These are phyloP conservation scores for Cunninghamia lanceolata DNA, from an alignment of 75 land plant species.

Conservation along the genomic window DNA sequence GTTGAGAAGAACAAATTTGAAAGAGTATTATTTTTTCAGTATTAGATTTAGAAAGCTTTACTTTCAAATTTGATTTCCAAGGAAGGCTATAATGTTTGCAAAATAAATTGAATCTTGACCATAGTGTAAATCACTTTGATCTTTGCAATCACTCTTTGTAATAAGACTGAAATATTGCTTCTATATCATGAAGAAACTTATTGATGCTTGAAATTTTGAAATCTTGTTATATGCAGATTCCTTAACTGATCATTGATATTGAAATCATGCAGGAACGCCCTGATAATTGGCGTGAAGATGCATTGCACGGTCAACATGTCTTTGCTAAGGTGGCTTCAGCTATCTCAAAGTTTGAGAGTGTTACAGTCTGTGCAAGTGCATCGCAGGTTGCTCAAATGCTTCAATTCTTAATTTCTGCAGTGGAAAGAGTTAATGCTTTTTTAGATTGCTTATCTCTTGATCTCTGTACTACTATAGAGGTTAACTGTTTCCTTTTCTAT, in stretches of 20 bases:
- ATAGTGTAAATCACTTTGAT: background rate
- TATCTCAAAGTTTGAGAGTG: slow-evolving; percentile 83
- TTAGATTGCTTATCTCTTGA: background rate
- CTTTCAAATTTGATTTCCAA: background rate
- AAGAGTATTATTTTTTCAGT: background rate
- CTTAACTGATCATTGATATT: background rate
- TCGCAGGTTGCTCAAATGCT: slow-evolving; percentile 48
- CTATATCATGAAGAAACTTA: background rate
- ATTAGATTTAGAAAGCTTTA: background rate
- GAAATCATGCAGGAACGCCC: slow-evolving; percentile 64
- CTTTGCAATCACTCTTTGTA: background rate
- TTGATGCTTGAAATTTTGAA: slow-evolving; percentile 2
- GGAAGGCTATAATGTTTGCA: background rate
- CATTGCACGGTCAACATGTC: slow-evolving; percentile 57
- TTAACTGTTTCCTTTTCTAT: background rate
- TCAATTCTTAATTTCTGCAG: background rate
- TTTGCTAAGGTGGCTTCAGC: slow-evolving; percentile 83
- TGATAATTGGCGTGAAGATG: slow-evolving; percentile 92
- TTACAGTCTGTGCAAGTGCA: slow-evolving; percentile 85
- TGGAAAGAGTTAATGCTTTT: background rate
- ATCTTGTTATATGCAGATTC: slow-evolving; percentile 1
- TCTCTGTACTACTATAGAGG: slow-evolving; percentile 9
- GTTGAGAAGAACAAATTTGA: background rate
- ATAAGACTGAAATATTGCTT: background rate
- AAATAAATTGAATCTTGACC: background rate